These are phyloP conservation scores for Biscogniauxia marginata DNA, from an alignment of 2,329 filamentous ascomycete genomes.

Conservation along the genomic window DNA sequence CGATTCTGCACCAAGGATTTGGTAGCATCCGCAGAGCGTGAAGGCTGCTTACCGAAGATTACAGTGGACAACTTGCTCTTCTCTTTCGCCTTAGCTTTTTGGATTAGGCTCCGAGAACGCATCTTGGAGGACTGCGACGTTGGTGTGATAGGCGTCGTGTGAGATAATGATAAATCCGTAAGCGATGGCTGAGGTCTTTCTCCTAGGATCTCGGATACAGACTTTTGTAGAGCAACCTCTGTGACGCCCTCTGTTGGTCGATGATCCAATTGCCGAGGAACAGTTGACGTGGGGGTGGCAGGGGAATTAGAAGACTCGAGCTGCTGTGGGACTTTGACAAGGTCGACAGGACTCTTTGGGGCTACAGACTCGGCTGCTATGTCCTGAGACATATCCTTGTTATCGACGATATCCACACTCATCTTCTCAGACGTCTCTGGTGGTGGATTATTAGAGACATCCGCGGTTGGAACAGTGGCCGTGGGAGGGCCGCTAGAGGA, in stretches of 20 bases:
- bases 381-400: not conserved
- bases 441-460: not conserved
- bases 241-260: slow-evolving; percentile 28
- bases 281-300: not conserved
- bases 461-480: not conserved
- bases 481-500: not conserved
- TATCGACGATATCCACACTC: not conserved
- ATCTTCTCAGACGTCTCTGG: not conserved
- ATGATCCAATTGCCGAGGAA: slow-evolving; percentile 2
- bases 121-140: slow-evolving; percentile 29
- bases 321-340: slow-evolving; percentile 5
- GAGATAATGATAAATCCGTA: slow-evolving; percentile 9
- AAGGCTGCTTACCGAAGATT: slow-evolving; percentile 69
- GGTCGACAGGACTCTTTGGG: slow-evolving; percentile 1
- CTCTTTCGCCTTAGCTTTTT: slow-evolving; percentile 54
- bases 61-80: slow-evolving; percentile 72
- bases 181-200: slow-evolving; percentile 17
- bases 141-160: slow-evolving; percentile 27
- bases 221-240: slow-evolving; percentile 30
- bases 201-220: slow-evolving; percentile 32
- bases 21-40: slow-evolving; percentile 47
- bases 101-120: slow-evolving; percentile 35
- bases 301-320: not conserved
- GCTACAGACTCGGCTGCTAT: slow-evolving; percentile 1
- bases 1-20: slow-evolving; percentile 37